Evolutionary conservation across 306 rosid species (phyloP), one percentile per base, ranked within the genome.

Genomic region (Bauhinia variegata): DNA sequence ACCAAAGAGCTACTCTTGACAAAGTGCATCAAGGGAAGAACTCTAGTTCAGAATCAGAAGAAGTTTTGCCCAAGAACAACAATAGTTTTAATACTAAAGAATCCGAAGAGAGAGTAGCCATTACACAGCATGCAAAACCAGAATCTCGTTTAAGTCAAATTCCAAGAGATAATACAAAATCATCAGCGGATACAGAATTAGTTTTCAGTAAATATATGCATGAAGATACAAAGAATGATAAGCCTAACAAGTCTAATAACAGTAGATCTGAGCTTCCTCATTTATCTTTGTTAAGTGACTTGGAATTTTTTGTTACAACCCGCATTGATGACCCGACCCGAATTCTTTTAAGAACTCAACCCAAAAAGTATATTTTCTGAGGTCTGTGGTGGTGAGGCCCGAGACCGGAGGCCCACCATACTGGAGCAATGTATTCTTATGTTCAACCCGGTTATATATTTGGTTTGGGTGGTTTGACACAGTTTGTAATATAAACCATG

Each of bases 1-100:
- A 67, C 30, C 49, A 62, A 19, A 42, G 44, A 54, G 46, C 32
- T 31, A 4, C 54, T 37, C 49, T 17, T 5, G 51, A 36, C 23
- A 69, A 72, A 76, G 54, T 56, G 54, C 53, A 57, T 50, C 38
- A 23, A 30, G 13, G n/a, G 37, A 42, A 33, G 17, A 62, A 66
- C 49, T 71, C 51, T 53, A 53, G 70, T 52, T 77, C 47, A 57
- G 64, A 73, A 44, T 60, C 55, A 23, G 75, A 59, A 64, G 64
- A 13, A 57, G 23, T 47, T 30, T 56, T 14, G 39, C 57, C 57
- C 11, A 73, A 48, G 55, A 18, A 56, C 14, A 59, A 53, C 42
- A 19, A 32, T 4, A 37, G 11, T 54, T 69, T 31, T 54, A 38
- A 32, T 70, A 52, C 7, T 7, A 39, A 46, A 51, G 68, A 60